Base-by-base conservation (phyloP, 2,329 filamentous ascomycete species). In the Botrytis cinerea region DNA sequence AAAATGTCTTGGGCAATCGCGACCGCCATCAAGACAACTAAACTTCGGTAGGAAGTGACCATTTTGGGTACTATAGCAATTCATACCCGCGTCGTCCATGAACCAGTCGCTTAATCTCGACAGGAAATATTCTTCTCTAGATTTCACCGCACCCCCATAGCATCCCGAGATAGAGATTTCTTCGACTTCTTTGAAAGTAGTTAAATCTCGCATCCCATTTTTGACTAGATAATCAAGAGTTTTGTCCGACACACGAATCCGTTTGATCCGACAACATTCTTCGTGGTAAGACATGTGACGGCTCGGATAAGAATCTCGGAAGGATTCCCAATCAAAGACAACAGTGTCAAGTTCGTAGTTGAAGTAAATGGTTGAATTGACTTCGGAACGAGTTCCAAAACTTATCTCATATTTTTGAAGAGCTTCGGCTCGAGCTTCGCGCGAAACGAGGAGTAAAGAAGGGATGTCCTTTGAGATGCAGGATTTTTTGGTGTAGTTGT, bases 301-400 rank as follows among this genome's bases (percentile, higher is more conserved):
- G 28, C 51, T 46, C 18, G n/a, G 48, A 12, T 70, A 45, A 16
- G 32, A 60, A 22, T 70, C 7, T 60, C 51, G 18, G 43, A 60
- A 61, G 4, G 18, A 43, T 46, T 45, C 14, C 18, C 38, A 70
- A 45, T 45, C 18, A 16, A 45, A 45, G 48, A n/a, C 14, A 25
- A 61, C 51, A 43, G 54, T 45, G 22, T 70, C 38, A 32, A 32
- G 18, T 25, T 70, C 51, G 59, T 70, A 61, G 28, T 69, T 57
- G 32, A 57, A 40, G n/a, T 69, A 57, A 28, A 69, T 69, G 2
- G 35, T 12, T 8, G 18, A 43, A 25, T 35, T n/a, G 18, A 46
- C 22, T 60, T 60, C 45, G 6, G 10, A 45, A 57, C 40, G 48
- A 46, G 38, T 70, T 25, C 25, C 67, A 38, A 70, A 61, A 16